Conservation (phyloP, 495 filamentous ascomycete genomes). For the Cercophora sp. region DNA sequence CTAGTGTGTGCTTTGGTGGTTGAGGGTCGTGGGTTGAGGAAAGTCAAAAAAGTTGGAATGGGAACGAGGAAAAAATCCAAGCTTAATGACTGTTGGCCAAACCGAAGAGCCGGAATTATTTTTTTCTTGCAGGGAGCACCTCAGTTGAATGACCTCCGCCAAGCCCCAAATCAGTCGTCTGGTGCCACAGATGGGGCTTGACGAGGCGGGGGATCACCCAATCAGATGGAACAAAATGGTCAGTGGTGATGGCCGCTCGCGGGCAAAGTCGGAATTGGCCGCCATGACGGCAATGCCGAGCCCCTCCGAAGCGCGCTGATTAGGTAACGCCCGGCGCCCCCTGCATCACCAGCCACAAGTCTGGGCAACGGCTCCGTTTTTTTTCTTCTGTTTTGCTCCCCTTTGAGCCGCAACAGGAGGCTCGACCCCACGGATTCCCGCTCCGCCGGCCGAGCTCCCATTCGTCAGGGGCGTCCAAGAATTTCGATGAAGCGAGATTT, state of each 20-base stretch:
- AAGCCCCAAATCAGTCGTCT: slow-evolving; percentile 10
- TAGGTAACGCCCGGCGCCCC: no score
- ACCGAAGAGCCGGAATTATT: slow-evolving; percentile 9
- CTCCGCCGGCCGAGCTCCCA: neutral
- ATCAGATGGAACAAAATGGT: slow-evolving; percentile 22
- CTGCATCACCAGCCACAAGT: neutral
- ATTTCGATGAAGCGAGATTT: neutral
- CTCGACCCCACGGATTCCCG: neutral
- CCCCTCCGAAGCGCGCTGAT: no score
- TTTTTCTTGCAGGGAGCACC: slow-evolving; percentile 5
- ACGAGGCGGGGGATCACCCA: slow-evolving; percentile 16
- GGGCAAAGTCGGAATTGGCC: slow-evolving; percentile 29
- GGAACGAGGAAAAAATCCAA: neutral
- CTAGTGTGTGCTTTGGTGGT: neutral
- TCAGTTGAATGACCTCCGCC: slow-evolving; percentile 20
- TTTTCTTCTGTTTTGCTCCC: slow-evolving; percentile 3
- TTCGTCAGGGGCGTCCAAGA: neutral
- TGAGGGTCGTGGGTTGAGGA: neutral
- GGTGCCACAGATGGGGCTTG: slow-evolving; percentile 27
- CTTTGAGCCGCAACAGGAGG: slow-evolving; percentile 8
- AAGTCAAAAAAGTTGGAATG: slow-evolving; percentile 6
- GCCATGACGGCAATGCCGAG: no score
- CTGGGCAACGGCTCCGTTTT: no score
- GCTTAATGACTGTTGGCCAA: neutral
- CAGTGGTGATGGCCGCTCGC: slow-evolving; percentile 14